Evolutionary conservation across 352 stramenopile species (phyloP), one percentile per base, ranked within the genome.

Genomic region (Phytopythium oedochilum): DNA sequence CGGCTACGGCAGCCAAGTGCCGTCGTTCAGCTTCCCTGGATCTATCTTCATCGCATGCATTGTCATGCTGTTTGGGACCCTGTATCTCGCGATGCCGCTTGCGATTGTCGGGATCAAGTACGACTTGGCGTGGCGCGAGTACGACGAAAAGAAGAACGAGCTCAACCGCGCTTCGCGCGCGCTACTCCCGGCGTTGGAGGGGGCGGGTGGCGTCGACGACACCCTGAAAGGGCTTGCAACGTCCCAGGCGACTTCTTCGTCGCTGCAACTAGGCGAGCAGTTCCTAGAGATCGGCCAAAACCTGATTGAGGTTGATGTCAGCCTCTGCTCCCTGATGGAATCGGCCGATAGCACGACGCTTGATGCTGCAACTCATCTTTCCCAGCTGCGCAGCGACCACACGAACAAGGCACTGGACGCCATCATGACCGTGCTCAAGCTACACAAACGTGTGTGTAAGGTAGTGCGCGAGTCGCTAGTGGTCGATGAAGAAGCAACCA

Each of bases 31-130:
- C 18, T 80, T 82, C 23, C 25, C 60, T 9, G 61, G 57, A 2
- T 70, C 73, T 0, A 25, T 83, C 14, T 12, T 73, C 11, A 40
- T 86, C 15, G 54, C 66, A 14, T 70, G 60, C 34, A 49, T 74
- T 23, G 68, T 77, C n/a, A 86, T 86, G 73, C 64, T 86, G 34
- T 83, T 86, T 40, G 75, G 73, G 0, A 61, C 68, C 15, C 44
- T 83, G 29, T 86, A 83, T 42, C 56, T 86, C 20, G 63, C 75
- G 7, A 83, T 86, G 75, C 75, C 73, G n/a, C 51, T 86, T 10
- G 73, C 65, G 3, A 80, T 83, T 59, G 40, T 86, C 44, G 75
- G 72, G 2, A 79, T 82, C 23, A 76, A 75, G 28, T 87, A 82
- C 61, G 59, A 80, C 32, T 39, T 71, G 7, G 68, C 62, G 5